Conservation (phyloP, 1,284 basidiomycete species). For the Takashimella tepidaria region DNA sequence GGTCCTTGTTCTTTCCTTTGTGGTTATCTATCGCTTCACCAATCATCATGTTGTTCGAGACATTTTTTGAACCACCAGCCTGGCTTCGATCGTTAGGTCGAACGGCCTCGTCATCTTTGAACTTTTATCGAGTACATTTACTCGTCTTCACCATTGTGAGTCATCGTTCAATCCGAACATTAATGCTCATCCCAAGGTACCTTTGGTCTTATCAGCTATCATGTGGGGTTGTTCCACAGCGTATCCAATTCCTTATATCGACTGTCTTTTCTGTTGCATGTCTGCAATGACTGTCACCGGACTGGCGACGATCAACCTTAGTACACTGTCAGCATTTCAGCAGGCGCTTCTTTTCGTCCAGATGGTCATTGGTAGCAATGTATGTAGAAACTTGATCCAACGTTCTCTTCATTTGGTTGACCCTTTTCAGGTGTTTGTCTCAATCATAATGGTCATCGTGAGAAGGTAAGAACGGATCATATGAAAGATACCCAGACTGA, state of each 20-base stretch:
- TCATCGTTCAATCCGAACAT: background rate
- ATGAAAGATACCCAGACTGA: background rate
- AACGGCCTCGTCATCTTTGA: constrained; percentile 15
- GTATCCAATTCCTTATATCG: constrained; percentile 50
- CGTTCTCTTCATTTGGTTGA: constrained; percentile 8
- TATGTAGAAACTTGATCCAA: constrained; percentile 23
- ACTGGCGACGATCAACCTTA: constrained; percentile 50
- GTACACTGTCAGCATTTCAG: constrained; percentile 49
- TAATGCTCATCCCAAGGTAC: constrained; percentile 31
- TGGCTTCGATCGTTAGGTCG: background rate
- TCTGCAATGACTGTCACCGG: constrained; percentile 54
- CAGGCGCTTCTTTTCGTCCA: constrained; percentile 49
- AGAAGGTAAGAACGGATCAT: constrained; percentile 25
- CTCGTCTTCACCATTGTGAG: constrained; percentile 49
- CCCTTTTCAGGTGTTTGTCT: constrained; percentile 36
- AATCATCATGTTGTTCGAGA: background rate
- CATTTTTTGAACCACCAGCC: background rate
- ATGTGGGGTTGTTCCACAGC: constrained; percentile 46
- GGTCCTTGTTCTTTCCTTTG: no score
- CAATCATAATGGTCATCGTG: constrained; percentile 47
- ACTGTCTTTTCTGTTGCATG: constrained; percentile 51
- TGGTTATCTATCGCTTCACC: no score
- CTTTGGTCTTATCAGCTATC: constrained; percentile 50
- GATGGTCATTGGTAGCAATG: constrained; percentile 46
- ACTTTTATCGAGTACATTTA: constrained; percentile 50